Evolutionary conservation across 192 early-diverging fungal genomes (phyloP), one percentile per base, ranked within the genome.

Genomic region (Thamnidium elegans): DNA sequence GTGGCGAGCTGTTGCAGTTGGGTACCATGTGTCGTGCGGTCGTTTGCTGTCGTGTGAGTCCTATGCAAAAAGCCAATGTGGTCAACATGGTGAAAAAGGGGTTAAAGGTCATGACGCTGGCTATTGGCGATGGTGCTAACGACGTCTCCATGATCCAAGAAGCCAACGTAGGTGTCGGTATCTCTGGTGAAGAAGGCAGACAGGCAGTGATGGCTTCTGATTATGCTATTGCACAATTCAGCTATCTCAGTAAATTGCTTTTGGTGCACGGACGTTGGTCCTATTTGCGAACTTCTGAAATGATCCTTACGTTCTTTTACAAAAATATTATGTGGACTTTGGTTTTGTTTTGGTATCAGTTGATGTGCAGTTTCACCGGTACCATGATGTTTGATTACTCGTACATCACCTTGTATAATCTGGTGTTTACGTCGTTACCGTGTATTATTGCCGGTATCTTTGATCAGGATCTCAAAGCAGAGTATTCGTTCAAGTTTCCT

Each of bases 91-190:
- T 92, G 21, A 89, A 89, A 50, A 75, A 85, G 20, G 74, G 79
- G 8, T 72, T 84, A 17, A 75, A 85, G 36, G 80, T 79, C 19
- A 81, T 91, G 77, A 90, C 88, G 23, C 69, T 90, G 19, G 80
- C 89, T 4, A 92, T 92, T 65, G 90, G 90, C 9, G 90, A 92
- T 68, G 90, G 90, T n/a, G 90, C 90, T 9, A 92, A 92, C 48
- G 90, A 92, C 73, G 89, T 92, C 15, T 81, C 81, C 50, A 92
- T 92, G 90, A 92, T 92, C 48, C 90, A 92, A 62, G 90, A 82
- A 53, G 90, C 90, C 0, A 81, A 92, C 66, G 79, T 92, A 43
- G 89, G 90, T 45, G 75, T 91, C 26, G 90, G 90, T 30, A 89
- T 91, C 30, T 81, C 85, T 3, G 90, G 90, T 14, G 82, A 90